Conservation (phyloP, 2,329 filamentous ascomycete genomes). For the Ophiostoma australiae region DNA sequence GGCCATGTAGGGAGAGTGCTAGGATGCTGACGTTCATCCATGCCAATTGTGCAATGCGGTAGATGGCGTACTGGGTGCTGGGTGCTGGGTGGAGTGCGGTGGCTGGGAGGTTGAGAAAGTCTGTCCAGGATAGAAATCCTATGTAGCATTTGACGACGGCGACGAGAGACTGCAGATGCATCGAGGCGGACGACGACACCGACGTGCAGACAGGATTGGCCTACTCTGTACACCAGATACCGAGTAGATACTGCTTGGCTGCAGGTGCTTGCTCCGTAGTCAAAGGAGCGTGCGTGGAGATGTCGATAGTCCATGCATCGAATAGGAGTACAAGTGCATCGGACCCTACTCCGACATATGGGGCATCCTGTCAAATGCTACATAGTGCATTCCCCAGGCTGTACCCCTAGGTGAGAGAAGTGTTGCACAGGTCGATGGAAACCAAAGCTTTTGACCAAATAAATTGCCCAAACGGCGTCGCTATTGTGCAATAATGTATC, state of each 20-base stretch:
- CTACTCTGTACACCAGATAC: too few species aligned
- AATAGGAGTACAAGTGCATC: slow-evolving; percentile 1
- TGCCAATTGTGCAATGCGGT: not conserved
- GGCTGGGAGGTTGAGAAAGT: not conserved
- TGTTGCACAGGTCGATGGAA: not conserved
- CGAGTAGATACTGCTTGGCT: not conserved
- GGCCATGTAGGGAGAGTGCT: not conserved
- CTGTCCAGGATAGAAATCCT: not conserved
- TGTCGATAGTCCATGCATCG: slow-evolving; percentile 4
- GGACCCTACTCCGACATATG: not conserved
- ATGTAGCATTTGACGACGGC: not conserved
- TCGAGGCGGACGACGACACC: not conserved
- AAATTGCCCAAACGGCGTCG: not conserved
- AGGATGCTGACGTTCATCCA: not conserved
- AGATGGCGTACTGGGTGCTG: not conserved
- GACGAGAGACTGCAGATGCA: too few species aligned
- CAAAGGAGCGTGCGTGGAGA: not conserved
- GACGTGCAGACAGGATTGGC: not conserved
- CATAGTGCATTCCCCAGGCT: not conserved
- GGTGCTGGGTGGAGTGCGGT: not conserved
- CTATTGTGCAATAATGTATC: not conserved
- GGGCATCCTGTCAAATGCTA: not conserved
- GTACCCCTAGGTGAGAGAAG: not conserved
- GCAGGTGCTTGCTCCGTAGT: not conserved
- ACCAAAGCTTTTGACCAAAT: not conserved